Percentiles rank a stretch among this genome's conserved stretches.
Conservation (phyloP, 176 grass and related monocot genomes). For the Avena sativa region DNA sequence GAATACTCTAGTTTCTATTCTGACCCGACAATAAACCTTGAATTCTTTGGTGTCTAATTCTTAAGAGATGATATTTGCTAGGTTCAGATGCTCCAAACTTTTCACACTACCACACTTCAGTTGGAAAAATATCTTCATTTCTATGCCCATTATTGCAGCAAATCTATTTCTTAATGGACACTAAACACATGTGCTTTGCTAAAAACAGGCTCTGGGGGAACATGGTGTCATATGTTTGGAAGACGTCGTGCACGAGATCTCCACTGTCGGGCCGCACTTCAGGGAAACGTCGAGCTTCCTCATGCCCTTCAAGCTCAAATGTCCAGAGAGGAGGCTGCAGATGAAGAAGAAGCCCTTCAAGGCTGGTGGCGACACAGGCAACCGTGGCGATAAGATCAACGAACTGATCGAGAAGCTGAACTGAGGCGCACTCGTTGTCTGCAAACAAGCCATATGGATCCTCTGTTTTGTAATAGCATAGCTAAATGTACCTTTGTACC, state of each 20-base stretch:
- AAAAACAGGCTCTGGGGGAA: slow-evolving; percentile 57
- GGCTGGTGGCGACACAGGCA: slow-evolving; percentile 68
- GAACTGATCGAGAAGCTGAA: slow-evolving; percentile 76
- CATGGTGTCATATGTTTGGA: slow-evolving; percentile 74
- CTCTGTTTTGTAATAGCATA: slow-evolving; percentile 54
- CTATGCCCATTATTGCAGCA: background rate
- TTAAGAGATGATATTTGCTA: background rate
- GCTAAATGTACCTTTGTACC: slow-evolving; percentile 34
- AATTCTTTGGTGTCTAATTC: background rate
- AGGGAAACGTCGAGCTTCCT: slow-evolving; percentile 57
- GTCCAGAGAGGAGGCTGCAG: slow-evolving; percentile 65
- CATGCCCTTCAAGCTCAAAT: slow-evolving; percentile 74
- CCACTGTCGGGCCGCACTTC: slow-evolving; percentile 64
- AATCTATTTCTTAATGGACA: background rate
- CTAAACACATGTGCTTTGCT: background rate
- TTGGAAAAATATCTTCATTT: background rate
- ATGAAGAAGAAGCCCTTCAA: slow-evolving; percentile 75
- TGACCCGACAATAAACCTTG: too few species aligned
- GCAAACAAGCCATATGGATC: slow-evolving; percentile 2
- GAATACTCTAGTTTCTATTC: background rate
- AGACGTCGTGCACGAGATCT: slow-evolving; percentile 68
- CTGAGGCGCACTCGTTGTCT: background rate
- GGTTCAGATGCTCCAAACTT: background rate
- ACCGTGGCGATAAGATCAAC: slow-evolving; percentile 72
- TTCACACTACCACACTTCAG: background rate